These are phyloP conservation scores for Umbelopsis vinacea DNA, from an alignment of 192 early-diverging fungal genomes.

Conservation along the genomic window DNA sequence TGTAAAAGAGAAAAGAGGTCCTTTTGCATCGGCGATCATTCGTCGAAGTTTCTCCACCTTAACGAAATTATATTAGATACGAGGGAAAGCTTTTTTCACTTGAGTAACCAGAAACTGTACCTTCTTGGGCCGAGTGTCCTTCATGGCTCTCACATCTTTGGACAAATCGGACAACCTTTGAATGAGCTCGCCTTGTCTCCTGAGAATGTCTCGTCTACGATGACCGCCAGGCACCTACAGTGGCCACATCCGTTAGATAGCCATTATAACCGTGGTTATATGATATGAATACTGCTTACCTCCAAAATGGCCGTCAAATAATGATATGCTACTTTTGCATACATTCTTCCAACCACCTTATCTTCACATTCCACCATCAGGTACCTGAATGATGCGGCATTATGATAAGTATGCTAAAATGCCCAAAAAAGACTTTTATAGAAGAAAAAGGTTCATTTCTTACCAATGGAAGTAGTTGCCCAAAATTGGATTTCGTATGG, in stretches of 20 bases:
- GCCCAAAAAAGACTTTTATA: background rate
- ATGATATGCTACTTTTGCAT: slow-evolving; percentile 82
- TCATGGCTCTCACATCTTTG: slow-evolving; percentile 72
- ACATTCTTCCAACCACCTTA: slow-evolving; percentile 81
- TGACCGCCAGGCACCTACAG: slow-evolving; percentile 59
- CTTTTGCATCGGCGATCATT: slow-evolving; percentile 84
- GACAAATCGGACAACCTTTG: slow-evolving; percentile 73
- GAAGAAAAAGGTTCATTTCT: background rate
- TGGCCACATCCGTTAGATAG: background rate
- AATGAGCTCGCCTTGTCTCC: slow-evolving; percentile 87
- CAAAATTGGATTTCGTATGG: slow-evolving; percentile 79
- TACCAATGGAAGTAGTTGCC: slow-evolving; percentile 97
- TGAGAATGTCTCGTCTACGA: slow-evolving; percentile 72
- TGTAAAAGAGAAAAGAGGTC: slow-evolving; percentile 77
- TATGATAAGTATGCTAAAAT: background rate
- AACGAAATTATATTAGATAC: background rate
- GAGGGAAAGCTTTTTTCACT: background rate
- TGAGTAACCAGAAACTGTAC: slow-evolving; percentile 38
- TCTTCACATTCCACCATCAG: slow-evolving; percentile 97
- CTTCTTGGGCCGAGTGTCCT: slow-evolving; percentile 88
- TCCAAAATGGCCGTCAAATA: slow-evolving; percentile 76
- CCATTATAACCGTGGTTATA: background rate
- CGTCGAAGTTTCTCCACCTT: slow-evolving; percentile 83
- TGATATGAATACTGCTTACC: slow-evolving; percentile 33
- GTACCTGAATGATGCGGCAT: slow-evolving; percentile 59